phyloP scores from a whole-genome alignment of 2,329 filamentous ascomycete genomes.

The Rhynchosporium secalis region DNA sequence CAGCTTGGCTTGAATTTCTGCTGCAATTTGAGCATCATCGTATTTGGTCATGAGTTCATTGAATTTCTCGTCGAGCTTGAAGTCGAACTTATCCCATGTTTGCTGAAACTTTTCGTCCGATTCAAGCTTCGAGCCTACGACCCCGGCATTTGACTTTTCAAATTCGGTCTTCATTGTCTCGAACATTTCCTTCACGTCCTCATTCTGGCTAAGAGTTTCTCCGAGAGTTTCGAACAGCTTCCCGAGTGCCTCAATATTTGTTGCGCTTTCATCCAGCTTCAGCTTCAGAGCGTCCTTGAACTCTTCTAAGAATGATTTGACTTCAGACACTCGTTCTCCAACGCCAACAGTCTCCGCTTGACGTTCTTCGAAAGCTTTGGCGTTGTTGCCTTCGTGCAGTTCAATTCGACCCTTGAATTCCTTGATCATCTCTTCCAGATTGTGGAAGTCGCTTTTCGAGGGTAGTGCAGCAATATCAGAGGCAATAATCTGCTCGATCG shows the following conservation, averaged over 20 bases:
- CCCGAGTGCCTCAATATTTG: slow-evolving; percentile 70
- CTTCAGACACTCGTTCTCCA: slow-evolving; percentile 73
- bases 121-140: slow-evolving; percentile 79
- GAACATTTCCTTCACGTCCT: slow-evolving; percentile 70
- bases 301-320: slow-evolving; percentile 75
- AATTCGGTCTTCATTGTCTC: slow-evolving; percentile 82
- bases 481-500: slow-evolving; percentile 71
- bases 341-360: slow-evolving; percentile 81
- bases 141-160: slow-evolving; percentile 77
- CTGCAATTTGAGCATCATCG: slow-evolving; percentile 74
- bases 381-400: slow-evolving; percentile 69
- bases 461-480: slow-evolving; percentile 71
- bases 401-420: slow-evolving; percentile 70
- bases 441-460: slow-evolving; percentile 72
- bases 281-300: slow-evolving; percentile 74
- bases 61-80: slow-evolving; percentile 65
- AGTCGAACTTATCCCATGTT: slow-evolving; percentile 53
- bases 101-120: slow-evolving; percentile 73
- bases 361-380: slow-evolving; percentile 78
- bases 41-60: slow-evolving; percentile 82
- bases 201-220: slow-evolving; percentile 60
- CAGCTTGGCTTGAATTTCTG: slow-evolving; percentile 72
- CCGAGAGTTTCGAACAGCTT: slow-evolving; percentile 67
- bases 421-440: slow-evolving; percentile 68
- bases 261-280: slow-evolving; percentile 74